phyloP scores from a whole-genome alignment of 176 grass and related monocot genomes.

The Cocos nucifera region DNA sequence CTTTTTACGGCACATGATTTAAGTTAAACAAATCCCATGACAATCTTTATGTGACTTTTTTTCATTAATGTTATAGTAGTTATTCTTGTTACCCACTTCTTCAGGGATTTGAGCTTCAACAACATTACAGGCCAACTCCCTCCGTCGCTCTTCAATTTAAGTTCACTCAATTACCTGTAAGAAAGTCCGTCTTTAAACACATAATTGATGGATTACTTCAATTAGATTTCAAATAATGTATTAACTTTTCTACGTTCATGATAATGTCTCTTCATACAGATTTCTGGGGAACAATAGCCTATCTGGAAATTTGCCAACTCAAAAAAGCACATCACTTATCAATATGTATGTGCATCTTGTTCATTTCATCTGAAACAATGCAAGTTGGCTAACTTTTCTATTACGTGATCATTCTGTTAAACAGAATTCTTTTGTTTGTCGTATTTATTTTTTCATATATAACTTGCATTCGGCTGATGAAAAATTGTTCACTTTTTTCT shows the following conservation, averaged over 20 bases:
- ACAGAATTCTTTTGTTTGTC: too few species aligned
- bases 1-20: neutral
- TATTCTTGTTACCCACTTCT: neutral
- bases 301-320: slow-evolving; percentile 55
- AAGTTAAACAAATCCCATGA: too few species aligned
- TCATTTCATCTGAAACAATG: neutral
- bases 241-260: neutral
- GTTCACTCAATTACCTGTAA: slow-evolving; percentile 37
- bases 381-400: too few species aligned
- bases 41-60: neutral
- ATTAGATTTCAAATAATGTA: neutral
- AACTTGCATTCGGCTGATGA: too few species aligned
- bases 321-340: slow-evolving; percentile 29
- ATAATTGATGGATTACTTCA: too few species aligned
- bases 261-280: slow-evolving; percentile 21
- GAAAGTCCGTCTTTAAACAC: slow-evolving; percentile 1
- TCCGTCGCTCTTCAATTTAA: slow-evolving; percentile 40
- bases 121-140: slow-evolving; percentile 65
- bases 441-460: too few species aligned
- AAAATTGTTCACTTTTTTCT: too few species aligned
- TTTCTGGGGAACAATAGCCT: slow-evolving; percentile 91
- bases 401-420: too few species aligned
- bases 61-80: slow-evolving; percentile 7
- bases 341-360: slow-evolving; percentile 39
- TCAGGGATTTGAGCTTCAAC: slow-evolving; percentile 91